These are phyloP conservation scores for Arthrobotrys pseudoclavata DNA, from an alignment of 2,329 filamentous ascomycete species.

Conservation along the genomic window DNA sequence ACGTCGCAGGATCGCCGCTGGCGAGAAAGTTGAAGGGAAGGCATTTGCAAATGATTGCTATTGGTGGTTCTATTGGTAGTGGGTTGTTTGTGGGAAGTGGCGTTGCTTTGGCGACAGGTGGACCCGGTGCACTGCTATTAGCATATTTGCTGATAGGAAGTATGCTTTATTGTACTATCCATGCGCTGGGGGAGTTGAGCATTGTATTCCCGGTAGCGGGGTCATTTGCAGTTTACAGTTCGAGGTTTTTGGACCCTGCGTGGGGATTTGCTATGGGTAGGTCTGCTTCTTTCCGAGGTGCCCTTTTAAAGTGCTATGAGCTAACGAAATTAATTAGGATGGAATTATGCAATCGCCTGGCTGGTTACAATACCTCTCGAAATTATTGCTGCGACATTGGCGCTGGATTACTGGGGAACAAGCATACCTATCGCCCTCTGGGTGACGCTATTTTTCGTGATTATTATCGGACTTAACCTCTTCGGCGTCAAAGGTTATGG, in stretches of 20 bases:
- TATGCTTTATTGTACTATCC: constrained; percentile 93
- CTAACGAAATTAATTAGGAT: constrained; percentile 32
- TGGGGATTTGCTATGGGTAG: constrained; percentile 92
- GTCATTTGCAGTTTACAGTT: constrained; percentile 92
- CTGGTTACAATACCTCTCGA: constrained; percentile 85
- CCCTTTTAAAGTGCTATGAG: not conserved
- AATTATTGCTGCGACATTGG: constrained; percentile 87
- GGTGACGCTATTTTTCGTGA: constrained; percentile 82
- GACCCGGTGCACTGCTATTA: constrained; percentile 82
- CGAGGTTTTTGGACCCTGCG: constrained; percentile 89
- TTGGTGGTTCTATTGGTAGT: constrained; percentile 89
- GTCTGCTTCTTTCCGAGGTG: constrained; percentile 59
- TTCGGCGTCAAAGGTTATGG: constrained; percentile 91
- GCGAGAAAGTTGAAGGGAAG: constrained; percentile 83
- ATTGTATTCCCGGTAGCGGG: constrained; percentile 91
- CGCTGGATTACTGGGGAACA: constrained; percentile 83
- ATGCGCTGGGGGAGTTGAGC: constrained; percentile 90
- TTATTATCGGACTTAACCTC: constrained; percentile 85
- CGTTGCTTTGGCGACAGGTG: constrained; percentile 77
- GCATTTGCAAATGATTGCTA: constrained; percentile 97
- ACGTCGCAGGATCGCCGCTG: constrained; percentile 73
- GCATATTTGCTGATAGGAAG: constrained; percentile 83
- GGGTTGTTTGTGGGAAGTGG: constrained; percentile 90
- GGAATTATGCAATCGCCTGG: constrained; percentile 86
- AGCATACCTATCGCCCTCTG: constrained; percentile 78